A percentile compares a stretch with the other conserved stretches of the same genome.
These are phyloP conservation scores for Pestalotiopsis sp. DNA, from an alignment of 2,329 filamentous ascomycete species.

Conservation along the genomic window DNA sequence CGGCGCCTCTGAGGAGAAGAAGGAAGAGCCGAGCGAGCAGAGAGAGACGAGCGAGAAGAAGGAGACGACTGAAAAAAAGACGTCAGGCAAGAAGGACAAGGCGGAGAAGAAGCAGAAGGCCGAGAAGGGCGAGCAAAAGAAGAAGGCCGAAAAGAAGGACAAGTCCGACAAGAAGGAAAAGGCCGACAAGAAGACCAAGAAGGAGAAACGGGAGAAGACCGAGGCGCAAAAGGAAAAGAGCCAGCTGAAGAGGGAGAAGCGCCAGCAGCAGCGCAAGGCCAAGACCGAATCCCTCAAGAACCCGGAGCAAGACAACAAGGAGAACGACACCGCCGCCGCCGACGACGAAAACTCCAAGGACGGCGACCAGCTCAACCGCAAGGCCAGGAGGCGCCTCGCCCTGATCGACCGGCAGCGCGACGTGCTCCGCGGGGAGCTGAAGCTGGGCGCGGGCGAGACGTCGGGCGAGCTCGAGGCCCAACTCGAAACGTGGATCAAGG, in stretches of 20 bases:
- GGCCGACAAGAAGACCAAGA: slow-evolving; percentile 58
- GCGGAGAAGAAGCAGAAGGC: neutral
- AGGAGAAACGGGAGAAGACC: slow-evolving; percentile 73
- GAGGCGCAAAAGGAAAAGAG: slow-evolving; percentile 65
- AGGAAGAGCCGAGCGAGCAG: neutral
- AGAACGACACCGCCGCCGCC: too few relatives aligned
- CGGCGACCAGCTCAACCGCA: slow-evolving; percentile 23
- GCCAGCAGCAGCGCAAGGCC: neutral
- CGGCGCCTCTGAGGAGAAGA: neutral
- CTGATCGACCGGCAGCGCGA: slow-evolving; percentile 30
- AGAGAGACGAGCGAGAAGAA: neutral
- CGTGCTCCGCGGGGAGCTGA: slow-evolving; percentile 25
- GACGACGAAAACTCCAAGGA: slow-evolving; percentile 16
- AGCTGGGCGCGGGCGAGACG: slow-evolving; percentile 23
- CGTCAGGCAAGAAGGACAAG: too few relatives aligned
- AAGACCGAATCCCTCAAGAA: neutral
- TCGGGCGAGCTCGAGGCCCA: slow-evolving; percentile 25
- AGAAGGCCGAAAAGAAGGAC: neutral
- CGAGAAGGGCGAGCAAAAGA: neutral
- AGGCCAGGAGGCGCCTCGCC: slow-evolving; percentile 28
- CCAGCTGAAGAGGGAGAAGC: neutral
- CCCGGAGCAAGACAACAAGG: neutral
- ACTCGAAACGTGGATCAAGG: slow-evolving; percentile 24
- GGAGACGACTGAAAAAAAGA: slow-evolving; percentile 15
- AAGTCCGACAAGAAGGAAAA: neutral